A percentile compares a stretch with the other conserved stretches of the same genome.
Conservation (phyloP, 2,329 filamentous ascomycete genomes). For the Colletotrichum agaves region DNA sequence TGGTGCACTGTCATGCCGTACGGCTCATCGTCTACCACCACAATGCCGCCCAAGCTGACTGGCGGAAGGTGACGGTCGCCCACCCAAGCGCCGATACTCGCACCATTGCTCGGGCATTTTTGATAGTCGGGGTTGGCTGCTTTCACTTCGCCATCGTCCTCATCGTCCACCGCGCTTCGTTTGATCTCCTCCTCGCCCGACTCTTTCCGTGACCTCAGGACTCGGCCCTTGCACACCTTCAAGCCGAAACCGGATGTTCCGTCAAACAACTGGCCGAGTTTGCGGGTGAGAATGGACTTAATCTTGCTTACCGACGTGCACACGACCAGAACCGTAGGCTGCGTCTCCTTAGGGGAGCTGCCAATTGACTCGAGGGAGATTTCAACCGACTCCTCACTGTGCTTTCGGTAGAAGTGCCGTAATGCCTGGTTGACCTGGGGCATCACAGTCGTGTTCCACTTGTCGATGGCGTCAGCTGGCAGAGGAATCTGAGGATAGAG, state of each 20-base stretch:
- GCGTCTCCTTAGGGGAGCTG: constrained; percentile 71
- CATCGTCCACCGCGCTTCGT: constrained; percentile 54
- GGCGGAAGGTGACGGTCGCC: constrained; percentile 87
- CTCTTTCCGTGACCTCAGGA: constrained; percentile 68
- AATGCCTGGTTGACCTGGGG: constrained; percentile 79
- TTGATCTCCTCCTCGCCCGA: constrained; percentile 36
- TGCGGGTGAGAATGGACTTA: constrained; percentile 75
- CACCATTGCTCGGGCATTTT: constrained; percentile 81
- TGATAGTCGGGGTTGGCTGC: constrained; percentile 82
- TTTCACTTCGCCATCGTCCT: constrained; percentile 50
- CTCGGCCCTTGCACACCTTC: constrained; percentile 77
- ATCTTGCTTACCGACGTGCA: constrained; percentile 81
- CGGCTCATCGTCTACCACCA: constrained; percentile 84
- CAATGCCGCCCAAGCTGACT: constrained; percentile 88
- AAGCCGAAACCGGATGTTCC: constrained; percentile 69
- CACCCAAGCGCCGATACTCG: constrained; percentile 92
- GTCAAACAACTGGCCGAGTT: constrained; percentile 74
- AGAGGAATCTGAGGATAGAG: constrained; percentile 70
- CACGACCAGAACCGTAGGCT: constrained; percentile 80
- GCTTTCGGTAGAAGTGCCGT: constrained; percentile 76
- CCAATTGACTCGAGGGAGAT: constrained; percentile 82
- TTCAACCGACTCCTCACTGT: constrained; percentile 77
- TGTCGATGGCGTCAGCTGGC: constrained; percentile 70
- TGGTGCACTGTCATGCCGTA: constrained; percentile 98
- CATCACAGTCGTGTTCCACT: constrained; percentile 78